Base-by-base conservation (phyloP, 345 rosid genomes). In the Erucastrum elatum region DNA sequence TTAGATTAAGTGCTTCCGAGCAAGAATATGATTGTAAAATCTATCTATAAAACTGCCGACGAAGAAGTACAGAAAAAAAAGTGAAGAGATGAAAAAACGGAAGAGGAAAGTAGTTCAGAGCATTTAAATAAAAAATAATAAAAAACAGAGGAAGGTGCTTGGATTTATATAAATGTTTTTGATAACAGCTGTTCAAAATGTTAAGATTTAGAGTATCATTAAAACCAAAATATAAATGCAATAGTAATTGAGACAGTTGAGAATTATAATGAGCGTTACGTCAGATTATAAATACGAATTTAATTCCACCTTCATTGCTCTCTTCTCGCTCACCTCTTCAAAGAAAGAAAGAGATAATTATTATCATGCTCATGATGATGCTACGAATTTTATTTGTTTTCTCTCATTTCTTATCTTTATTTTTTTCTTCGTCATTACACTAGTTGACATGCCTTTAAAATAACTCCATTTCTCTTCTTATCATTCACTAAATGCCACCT, bases 171-270 rank as follows among this genome's bases (percentile, higher is more conserved):
- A 25, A 33, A 49, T 49, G 56, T 49, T 49, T 49, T 49, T 49
- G 56, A 53, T 46, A 79, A 79, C 82, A 79, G 82, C 82, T 79
- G 82, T 79, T 51, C 70, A 68, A 80, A 74, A 68, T 74, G 75
- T 80, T 79, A 72, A 77, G 93, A 87, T 88, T 86, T 89, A 85
- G 88, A 80, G 84, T 49, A 81, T 82, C 89, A 89, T 88, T 94
- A 90, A 88, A 87, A 93, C 81, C 91, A 85, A 80, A 80, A 80
- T 82, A 87, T 93, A 87, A 93, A 95, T 95, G 99, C 97, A 81
- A 83, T 76, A 89, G 97, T 95, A 90, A 93, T 86, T 86, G 96
- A 85, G 91, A 84, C 97, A 75, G 90, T 95, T 91, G 98, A 91
- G 91, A 89, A 91, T 62, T 80, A 75, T 90, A 89, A 89, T 86